phyloP scores from a whole-genome alignment of 495 filamentous ascomycete genomes.

The Sordaria brevicollis region DNA sequence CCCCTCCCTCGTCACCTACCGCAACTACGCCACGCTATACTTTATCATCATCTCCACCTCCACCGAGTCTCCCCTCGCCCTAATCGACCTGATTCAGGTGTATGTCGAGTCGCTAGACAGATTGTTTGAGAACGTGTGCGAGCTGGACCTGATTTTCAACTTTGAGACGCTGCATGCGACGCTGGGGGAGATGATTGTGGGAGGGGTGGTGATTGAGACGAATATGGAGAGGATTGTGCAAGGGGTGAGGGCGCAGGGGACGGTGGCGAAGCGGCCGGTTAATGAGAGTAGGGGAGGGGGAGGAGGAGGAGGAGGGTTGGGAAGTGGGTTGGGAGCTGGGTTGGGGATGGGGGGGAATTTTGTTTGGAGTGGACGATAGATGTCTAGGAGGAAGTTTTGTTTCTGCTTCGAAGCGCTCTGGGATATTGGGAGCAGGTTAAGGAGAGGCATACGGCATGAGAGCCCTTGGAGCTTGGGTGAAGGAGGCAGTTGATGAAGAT shows the following conservation, averaged over 20 bases:
- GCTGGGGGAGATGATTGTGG: conserved; percentile 89
- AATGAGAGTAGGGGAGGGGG: conserved; percentile 34
- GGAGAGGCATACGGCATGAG: neutral
- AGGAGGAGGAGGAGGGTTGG: conserved; percentile 21
- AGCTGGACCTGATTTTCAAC: conserved; percentile 96
- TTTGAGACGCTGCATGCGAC: conserved; percentile 93
- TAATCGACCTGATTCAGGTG: conserved; percentile 95
- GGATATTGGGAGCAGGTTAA: neutral
- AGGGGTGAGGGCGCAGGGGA: conserved; percentile 71
- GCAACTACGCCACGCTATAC: conserved; percentile 94
- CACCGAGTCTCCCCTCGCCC: conserved; percentile 87
- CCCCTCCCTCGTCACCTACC: conserved; percentile 94
- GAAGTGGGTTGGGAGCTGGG: conserved; percentile 27
- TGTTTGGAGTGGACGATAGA: conserved; percentile 48
- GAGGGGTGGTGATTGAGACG: conserved; percentile 93
- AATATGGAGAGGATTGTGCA: conserved; percentile 76
- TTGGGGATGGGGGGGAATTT: conserved; percentile 46
- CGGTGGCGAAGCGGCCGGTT: conserved; percentile 58
- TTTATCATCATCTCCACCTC: conserved; percentile 98
- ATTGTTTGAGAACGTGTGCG: conserved; percentile 96
- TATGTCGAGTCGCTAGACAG: conserved; percentile 93
- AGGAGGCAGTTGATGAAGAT: neutral
- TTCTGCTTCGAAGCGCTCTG: neutral
- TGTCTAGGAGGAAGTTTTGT: too few species aligned
- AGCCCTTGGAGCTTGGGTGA: neutral